Base-by-base conservation (phyloP, 208 protist genomes). In the Porcisia hertigi region DNA sequence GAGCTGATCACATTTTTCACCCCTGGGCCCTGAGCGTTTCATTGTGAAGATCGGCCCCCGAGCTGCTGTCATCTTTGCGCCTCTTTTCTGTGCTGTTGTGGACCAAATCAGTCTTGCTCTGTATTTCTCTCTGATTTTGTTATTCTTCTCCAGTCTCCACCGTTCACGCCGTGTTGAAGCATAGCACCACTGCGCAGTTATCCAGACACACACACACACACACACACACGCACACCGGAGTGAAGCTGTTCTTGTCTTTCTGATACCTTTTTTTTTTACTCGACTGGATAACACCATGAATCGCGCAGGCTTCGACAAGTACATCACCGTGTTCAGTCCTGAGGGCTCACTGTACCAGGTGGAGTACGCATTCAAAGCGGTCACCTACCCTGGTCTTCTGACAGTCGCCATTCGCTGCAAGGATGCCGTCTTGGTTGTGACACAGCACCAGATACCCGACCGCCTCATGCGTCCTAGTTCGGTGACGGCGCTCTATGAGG, bases 261-360 rank as follows among this genome's bases (percentile, higher is more conserved):
- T 41, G 43, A 20, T 62, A 43, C 3, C 30, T n/a, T 58, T 30
- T 30, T 47, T n/a, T 55, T 62, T 49, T 64, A n/a, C n/a, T 43
- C 47, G n/a, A 0, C 25, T 43, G 20, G 23, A 54, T 25, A 54
- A 18, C 63, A 89, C 59, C 72, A 94, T 93, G 83, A 93, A 81
- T 80, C 90, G 92, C 57, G 83, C 86, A 18, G 92, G 98, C 58
- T 99, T 99, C 82, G 99, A 99, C 89, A 94, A 98, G 81, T 98
- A 98, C 83, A 99, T 99, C 73, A 99, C 99, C 20, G 97, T 99
- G 64, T 99, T 99, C 81, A 99, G 98, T 70, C 98, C 99, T 20
- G 97, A 99, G 77, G 99, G 99, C 34, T 94, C 97, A 30, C 90
- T 99, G 7, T 99, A 99, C 86, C 99, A 99, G 92, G 98, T 99